Evolutionary conservation across 768 basidiomycete genomes (phyloP).

Genomic region (Russula olivacea): DNA sequence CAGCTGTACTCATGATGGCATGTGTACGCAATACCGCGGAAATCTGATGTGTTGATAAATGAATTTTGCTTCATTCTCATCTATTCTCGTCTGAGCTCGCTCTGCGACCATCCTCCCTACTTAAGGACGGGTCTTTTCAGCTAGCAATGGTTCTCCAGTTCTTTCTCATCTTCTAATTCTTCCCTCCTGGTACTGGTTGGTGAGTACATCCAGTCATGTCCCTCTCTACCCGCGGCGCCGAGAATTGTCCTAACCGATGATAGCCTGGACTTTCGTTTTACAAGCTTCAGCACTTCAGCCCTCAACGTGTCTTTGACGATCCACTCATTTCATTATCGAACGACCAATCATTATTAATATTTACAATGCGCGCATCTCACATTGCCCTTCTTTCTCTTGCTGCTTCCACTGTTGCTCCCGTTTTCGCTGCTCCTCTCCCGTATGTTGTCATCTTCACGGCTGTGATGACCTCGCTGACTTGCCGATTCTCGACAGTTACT

Average conservation of each 20-base stretch:
- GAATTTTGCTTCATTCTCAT: background rate
- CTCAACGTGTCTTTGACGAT: background rate
- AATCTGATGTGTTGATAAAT: too few species aligned
- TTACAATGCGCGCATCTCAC: conserved; percentile 4
- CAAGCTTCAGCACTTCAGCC: background rate
- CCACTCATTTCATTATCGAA: background rate
- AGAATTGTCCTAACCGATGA: background rate
- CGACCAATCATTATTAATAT: background rate
- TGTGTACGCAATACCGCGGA: too few species aligned
- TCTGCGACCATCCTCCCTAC: background rate
- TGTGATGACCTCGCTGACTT: background rate
- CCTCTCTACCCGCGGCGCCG: background rate
- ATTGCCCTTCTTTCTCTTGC: background rate
- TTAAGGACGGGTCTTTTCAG: background rate
- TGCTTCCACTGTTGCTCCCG: background rate
- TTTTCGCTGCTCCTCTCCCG: conserved; percentile 1
- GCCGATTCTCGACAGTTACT: background rate
- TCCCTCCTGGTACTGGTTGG: conserved; percentile 3
- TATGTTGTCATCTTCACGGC: background rate
- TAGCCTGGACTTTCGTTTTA: background rate
- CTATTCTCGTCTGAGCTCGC: background rate
- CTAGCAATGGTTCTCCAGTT: background rate
- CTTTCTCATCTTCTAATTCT: background rate
- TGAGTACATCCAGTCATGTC: background rate
- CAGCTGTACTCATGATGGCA: too few species aligned